A percentile compares a stretch with the other conserved stretches of the same genome.
phyloP scores from a whole-genome alignment of 1,139 yeast species.

The Geotrichum aggregatum region DNA sequence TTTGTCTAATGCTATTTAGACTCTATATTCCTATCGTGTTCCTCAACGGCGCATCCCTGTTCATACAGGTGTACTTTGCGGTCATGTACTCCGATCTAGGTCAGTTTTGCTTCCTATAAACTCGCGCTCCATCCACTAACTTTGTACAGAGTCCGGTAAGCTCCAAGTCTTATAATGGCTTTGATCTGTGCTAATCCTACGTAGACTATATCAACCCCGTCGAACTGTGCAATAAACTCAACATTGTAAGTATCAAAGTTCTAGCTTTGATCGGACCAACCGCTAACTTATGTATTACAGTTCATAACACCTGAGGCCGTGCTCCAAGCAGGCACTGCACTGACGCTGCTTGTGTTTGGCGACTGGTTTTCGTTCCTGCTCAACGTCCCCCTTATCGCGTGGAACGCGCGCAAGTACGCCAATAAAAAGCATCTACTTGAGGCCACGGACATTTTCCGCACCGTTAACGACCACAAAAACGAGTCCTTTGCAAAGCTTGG shows the following conservation, averaged over 20 bases:
- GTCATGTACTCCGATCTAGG: slow-evolving; percentile 83
- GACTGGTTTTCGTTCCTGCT: slow-evolving; percentile 82
- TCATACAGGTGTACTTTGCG: slow-evolving; percentile 81
- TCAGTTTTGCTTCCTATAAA: not conserved
- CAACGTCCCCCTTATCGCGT: slow-evolving; percentile 74
- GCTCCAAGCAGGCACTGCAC: slow-evolving; percentile 64
- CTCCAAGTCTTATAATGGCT: not conserved
- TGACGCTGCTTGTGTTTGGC: slow-evolving; percentile 69
- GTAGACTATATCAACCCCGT: slow-evolving; percentile 86
- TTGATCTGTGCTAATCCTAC: not conserved
- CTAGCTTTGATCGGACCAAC: not conserved
- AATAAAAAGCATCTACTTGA: slow-evolving; percentile 76
- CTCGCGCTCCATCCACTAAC: not conserved
- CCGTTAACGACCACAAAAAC: slow-evolving; percentile 80
- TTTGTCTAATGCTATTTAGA: slow-evolving; percentile 11
- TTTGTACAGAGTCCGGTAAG: slow-evolving; percentile 16
- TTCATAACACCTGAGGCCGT: slow-evolving; percentile 82
- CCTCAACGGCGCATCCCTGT: slow-evolving; percentile 74
- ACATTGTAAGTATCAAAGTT: slow-evolving; percentile 40
- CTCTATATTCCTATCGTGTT: slow-evolving; percentile 49
- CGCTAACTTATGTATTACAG: slow-evolving; percentile 17
- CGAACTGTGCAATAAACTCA: slow-evolving; percentile 83
- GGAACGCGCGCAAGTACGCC: slow-evolving; percentile 63
- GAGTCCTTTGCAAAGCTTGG: slow-evolving; percentile 84
- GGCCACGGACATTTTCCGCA: slow-evolving; percentile 93